Evolutionary conservation across 2,329 filamentous ascomycete species (phyloP), one percentile per base, ranked within the genome.

Genomic region (Pseudogymnoascus sp.): DNA sequence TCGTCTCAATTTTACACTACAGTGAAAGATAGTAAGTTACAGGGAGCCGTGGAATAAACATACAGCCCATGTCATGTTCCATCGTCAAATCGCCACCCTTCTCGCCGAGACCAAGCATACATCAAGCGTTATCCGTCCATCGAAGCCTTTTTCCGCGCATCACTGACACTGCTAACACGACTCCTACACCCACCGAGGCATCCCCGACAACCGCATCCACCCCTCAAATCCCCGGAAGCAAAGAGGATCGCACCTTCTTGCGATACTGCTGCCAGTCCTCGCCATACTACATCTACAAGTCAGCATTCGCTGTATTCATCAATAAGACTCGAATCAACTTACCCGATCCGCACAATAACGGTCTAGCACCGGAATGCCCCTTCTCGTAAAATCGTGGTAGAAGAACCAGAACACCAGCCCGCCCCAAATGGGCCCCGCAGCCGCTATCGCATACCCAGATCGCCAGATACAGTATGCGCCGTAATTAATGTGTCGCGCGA

Each of bases 401-500:
- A 79, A 78, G 60, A 79, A 76, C 0, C 71, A 73, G 21, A 72
- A 76, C 1, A 77, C 72, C 3, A 77, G 42, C 3, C 72, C 72
- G n/a, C 76, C 80, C 70, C 75, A 77, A 2, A 74, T 68, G 73
- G 75, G 80, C 0, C 82, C 81, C 5, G 79, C 81, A 62, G 75
- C 73, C 2, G 77, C 77, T 53, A 82, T 65, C 3, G 80, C 79
- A 69, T 79, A 82, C 3, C 77, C 80, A 23, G 75, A 71, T 23
- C 81, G 72, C 81, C 81, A 84, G 5, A 83, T 37, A 0, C 77
- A 78, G 67, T 81, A 84, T 1, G 76, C 81, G 21, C 78, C 77
- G 67, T 84, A 84, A 65, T 84, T 84, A 72, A 83, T 77, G 68
- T 84, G 80, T 49, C 81, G 76, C 3, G 79, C 78, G 40, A 79